Evolutionary conservation across 1,284 basidiomycete genomes (phyloP), one percentile per base, ranked within the genome.

Genomic region (Irpex lacteus): DNA sequence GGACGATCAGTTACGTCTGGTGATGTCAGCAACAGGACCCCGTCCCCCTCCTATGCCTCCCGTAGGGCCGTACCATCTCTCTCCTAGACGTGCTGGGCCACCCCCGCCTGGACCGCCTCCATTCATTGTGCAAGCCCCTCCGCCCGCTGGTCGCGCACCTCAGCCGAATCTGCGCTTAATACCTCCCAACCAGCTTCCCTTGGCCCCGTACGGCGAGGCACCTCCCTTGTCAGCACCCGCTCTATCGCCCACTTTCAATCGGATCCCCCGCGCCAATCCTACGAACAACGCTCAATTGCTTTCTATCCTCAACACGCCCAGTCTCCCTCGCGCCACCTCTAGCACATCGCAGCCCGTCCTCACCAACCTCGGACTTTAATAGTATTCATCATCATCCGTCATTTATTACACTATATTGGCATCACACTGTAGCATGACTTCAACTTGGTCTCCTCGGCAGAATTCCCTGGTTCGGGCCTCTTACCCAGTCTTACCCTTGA

Each of bases 291-390:
- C 74, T 55, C 73, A 74, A 58, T 68, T 77, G 64, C 71, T 77
- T 61, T 75, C 75, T 65, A 76, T 77, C 37, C 70, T 77, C 64
- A 77, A 76, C 70, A 65, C 73, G 18, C 71, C 73, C 50, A 70
- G 66, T 61, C 65, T 65, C 59, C 69, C 66, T 56, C 72, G 70
- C 65, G 64, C 68, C 61, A 62, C 63, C 63, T 59, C 68, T 65
- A 66, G 64, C 65, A 60, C 65, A n/a, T 63, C 60, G 1, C 60
- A 66, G 37, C 62, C 70, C 36, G 60, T 65, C 50, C 61, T 70
- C 55, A 69, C 64, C 66, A 68, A 61, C 66, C 67, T 70, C 58
- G 70, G 66, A 50, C 64, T 68, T 68, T 73, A 72, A 72, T 74
- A 71, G 70, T 60, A 60, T 66, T 60, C 60, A 56, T 59, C 55